These are phyloP conservation scores for Hypoxylon sp. DNA, from an alignment of 2,329 filamentous ascomycete genomes.

Conservation along the genomic window DNA sequence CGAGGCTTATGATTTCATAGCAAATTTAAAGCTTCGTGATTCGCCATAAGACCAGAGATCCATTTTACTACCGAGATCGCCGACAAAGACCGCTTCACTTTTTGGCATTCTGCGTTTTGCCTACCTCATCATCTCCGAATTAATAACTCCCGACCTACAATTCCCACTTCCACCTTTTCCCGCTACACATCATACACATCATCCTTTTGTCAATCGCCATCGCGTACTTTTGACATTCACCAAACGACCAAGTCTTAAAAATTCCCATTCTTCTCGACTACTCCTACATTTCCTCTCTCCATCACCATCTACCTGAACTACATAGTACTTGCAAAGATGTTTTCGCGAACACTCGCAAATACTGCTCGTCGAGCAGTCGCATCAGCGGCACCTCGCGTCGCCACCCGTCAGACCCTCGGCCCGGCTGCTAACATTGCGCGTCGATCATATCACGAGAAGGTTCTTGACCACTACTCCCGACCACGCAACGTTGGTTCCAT, in stretches of 20 bases:
- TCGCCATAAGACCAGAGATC: slow-evolving; percentile 48
- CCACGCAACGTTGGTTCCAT: slow-evolving; percentile 85
- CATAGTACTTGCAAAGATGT: slow-evolving; percentile 56
- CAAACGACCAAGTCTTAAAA: slow-evolving; percentile 7
- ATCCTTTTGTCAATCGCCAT: slow-evolving; percentile 20
- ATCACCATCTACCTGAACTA: slow-evolving; percentile 8
- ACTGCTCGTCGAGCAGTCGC: slow-evolving; percentile 60
- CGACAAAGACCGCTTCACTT: slow-evolving; percentile 51
- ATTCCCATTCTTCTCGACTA: slow-evolving; percentile 1
- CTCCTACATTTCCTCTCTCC: slow-evolving; percentile 13
- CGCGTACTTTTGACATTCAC: slow-evolving; percentile 4
- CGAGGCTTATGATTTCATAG: slow-evolving; percentile 53
- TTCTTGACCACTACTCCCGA: slow-evolving; percentile 86
- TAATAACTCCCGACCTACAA: slow-evolving; percentile 24
- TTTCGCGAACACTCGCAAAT: slow-evolving; percentile 61
- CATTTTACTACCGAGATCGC: slow-evolving; percentile 55
- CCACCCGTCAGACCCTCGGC: slow-evolving; percentile 60
- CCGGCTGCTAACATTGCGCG: slow-evolving; percentile 59
- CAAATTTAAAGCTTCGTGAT: slow-evolving; percentile 48
- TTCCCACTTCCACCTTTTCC: slow-evolving; percentile 22
- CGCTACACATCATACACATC: slow-evolving; percentile 5
- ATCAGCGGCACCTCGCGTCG: slow-evolving; percentile 59
- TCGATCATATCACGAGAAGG: slow-evolving; percentile 69
- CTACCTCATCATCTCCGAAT: slow-evolving; percentile 42
- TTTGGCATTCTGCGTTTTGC: slow-evolving; percentile 18